phyloP scores from a whole-genome alignment of 495 filamentous ascomycete genomes.

The Neurospora africana region DNA sequence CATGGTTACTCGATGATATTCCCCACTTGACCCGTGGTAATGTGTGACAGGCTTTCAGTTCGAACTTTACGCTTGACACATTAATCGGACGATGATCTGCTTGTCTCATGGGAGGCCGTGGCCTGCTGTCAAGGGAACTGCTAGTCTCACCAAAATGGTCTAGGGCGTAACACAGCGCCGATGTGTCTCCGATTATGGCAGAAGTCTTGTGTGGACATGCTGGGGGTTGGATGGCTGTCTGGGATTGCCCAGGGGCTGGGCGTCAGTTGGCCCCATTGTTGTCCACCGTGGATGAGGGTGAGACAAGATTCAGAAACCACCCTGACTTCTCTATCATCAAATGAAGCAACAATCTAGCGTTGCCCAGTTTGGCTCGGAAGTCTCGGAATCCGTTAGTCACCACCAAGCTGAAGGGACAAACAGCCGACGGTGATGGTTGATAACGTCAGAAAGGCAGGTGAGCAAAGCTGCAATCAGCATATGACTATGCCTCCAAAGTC shows the following conservation, averaged over 20 bases:
- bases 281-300: not conserved
- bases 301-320: not conserved
- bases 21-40: constrained; percentile 10
- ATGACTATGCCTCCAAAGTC: not conserved
- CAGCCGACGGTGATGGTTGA: not conserved
- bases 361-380: not conserved
- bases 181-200: not conserved
- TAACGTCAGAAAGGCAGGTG: not conserved
- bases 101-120: constrained; percentile 11
- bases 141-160: constrained; percentile 9
- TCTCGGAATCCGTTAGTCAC: not conserved
- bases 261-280: not conserved
- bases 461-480: not conserved
- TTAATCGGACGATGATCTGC: constrained; percentile 7
- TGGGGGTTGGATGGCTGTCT: not conserved
- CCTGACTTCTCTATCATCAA: not conserved
- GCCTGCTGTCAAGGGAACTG: constrained; percentile 11
- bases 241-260: not conserved
- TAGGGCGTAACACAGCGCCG: not conserved
- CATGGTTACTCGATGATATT: constrained; percentile 1
- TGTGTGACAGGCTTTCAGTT: constrained; percentile 9
- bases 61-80: not conserved
- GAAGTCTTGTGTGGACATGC: not conserved
- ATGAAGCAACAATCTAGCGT: not conserved
- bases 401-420: not conserved